These are phyloP conservation scores for Globisporangium emineosum DNA, from an alignment of 352 stramenopile species.

Conservation along the genomic window DNA sequence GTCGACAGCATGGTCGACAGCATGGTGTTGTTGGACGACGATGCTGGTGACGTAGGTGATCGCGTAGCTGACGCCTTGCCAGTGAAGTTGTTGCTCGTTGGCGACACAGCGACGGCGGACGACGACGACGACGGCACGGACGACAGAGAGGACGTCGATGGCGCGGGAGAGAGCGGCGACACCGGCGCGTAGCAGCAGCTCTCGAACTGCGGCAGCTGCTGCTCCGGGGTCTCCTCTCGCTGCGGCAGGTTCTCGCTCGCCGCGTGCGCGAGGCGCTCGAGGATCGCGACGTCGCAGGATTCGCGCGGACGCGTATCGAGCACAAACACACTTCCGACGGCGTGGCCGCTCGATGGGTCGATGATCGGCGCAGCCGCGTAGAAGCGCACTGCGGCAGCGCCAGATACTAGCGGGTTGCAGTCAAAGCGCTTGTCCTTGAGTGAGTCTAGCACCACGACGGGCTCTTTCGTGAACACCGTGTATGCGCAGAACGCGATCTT, in stretches of 20 bases:
- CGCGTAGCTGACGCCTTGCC: neutral
- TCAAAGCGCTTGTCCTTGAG: constrained; percentile 87
- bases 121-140: constrained; percentile 15
- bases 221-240: neutral
- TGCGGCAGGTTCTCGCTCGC: constrained; percentile 54
- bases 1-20: constrained; percentile 18
- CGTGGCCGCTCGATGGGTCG: constrained; percentile 49
- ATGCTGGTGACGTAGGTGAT: neutral
- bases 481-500: constrained; percentile 83
- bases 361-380: constrained; percentile 88
- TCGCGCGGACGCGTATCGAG: constrained; percentile 72
- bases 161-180: constrained; percentile 8
- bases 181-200: constrained; percentile 15
- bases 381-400: constrained; percentile 90
- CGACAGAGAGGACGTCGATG: constrained; percentile 37
- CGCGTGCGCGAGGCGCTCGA: constrained; percentile 60
- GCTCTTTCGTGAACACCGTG: constrained; percentile 48
- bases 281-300: constrained; percentile 61
- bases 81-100: constrained; percentile 11
- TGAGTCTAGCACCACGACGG: constrained; percentile 86
- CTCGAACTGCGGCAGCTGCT: constrained; percentile 6
- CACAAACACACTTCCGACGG: constrained; percentile 79
- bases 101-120: constrained; percentile 11
- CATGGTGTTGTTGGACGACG: constrained; percentile 6
- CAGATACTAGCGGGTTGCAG: constrained; percentile 87